These are phyloP conservation scores for Penicillium subrubescens DNA, from an alignment of 495 filamentous ascomycete species.

Conservation along the genomic window DNA sequence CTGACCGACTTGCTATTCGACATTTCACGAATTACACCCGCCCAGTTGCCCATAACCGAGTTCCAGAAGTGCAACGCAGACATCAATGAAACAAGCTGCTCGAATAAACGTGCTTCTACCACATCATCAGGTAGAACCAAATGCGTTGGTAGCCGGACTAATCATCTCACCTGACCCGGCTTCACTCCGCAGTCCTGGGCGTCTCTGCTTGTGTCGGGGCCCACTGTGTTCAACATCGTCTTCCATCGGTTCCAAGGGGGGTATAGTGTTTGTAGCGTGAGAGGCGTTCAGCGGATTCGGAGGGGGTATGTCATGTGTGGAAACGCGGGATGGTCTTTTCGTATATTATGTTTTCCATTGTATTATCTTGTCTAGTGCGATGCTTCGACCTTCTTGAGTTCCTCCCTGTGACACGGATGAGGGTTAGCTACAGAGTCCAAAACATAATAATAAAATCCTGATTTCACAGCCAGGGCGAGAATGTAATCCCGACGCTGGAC, in stretches of 20 bases:
- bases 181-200: neutral
- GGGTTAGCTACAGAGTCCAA: neutral
- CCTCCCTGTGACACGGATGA: constrained; percentile 64
- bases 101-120: no score
- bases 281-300: neutral
- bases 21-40: neutral
- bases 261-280: constrained; percentile 9
- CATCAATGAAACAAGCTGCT: neutral
- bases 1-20: neutral
- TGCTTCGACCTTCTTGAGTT: constrained; percentile 90
- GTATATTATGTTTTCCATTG: constrained; percentile 2
- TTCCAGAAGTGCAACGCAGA: neutral
- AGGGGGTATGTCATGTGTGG: neutral
- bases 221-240: neutral
- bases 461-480: neutral
- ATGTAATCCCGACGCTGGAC: neutral
- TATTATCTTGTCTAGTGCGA: constrained; percentile 29
- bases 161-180: neutral
- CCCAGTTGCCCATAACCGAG: neutral
- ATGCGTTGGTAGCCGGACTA: neutral
- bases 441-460: neutral
- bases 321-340: neutral
- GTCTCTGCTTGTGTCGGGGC: neutral
- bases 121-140: no score
- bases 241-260: neutral